Conservation (phyloP, 2,329 filamentous ascomycete species). For the Claviceps sp. region DNA sequence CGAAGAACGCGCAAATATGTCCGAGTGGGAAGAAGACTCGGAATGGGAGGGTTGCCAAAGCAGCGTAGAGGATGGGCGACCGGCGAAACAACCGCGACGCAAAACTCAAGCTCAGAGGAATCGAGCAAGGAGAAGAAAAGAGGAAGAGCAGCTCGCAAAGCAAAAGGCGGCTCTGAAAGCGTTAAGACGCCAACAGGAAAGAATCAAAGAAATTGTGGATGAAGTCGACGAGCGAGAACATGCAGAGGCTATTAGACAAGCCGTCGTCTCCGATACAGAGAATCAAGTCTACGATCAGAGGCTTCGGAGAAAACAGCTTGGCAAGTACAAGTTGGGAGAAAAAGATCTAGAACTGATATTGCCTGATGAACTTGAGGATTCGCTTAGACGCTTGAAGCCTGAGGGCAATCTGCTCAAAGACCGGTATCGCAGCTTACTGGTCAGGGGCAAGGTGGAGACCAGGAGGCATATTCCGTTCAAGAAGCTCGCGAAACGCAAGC, state of each 20-base stretch:
- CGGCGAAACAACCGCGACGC: slow-evolving; percentile 59
- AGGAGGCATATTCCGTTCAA: slow-evolving; percentile 65
- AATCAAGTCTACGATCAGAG: slow-evolving; percentile 47
- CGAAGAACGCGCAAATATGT: slow-evolving; percentile 50
- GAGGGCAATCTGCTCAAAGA: slow-evolving; percentile 94
- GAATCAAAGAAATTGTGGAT: slow-evolving; percentile 57
- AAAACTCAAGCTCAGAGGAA: slow-evolving; percentile 84
- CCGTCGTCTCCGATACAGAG: slow-evolving; percentile 33
- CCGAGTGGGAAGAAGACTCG: slow-evolving; percentile 73
- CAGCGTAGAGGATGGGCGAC: slow-evolving; percentile 55
- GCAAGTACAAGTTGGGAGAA: slow-evolving; percentile 61
- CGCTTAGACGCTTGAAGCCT: slow-evolving; percentile 70
- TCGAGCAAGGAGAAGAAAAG: slow-evolving; percentile 76
- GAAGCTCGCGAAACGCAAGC: slow-evolving; percentile 68
- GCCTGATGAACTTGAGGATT: slow-evolving; percentile 71
- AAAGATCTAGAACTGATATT: slow-evolving; percentile 70
- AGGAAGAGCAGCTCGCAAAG: slow-evolving; percentile 63
- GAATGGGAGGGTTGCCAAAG: slow-evolving; percentile 87
- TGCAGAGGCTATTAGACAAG: slow-evolving; percentile 28
- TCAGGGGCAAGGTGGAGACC: slow-evolving; percentile 80
- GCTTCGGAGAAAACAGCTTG: slow-evolving; percentile 60
- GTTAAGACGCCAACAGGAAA: slow-evolving; percentile 56
- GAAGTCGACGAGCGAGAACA: slow-evolving; percentile 47
- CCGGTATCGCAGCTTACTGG: slow-evolving; percentile 74
- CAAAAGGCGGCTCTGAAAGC: slow-evolving; percentile 65